These are phyloP conservation scores for Linum trigynum DNA, from an alignment of 345 rosid species.

Conservation along the genomic window DNA sequence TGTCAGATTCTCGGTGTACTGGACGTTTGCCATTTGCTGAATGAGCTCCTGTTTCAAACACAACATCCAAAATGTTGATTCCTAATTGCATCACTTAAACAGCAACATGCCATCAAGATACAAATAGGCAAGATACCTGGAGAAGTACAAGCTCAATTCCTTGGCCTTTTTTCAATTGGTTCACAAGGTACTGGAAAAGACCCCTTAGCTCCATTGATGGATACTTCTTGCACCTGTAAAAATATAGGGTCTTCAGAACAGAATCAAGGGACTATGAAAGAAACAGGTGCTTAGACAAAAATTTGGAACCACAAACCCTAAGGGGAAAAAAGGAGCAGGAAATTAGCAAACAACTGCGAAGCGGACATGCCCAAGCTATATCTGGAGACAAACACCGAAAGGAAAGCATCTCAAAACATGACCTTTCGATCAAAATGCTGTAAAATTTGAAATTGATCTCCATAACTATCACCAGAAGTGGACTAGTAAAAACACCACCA, in stretches of 20 bases:
- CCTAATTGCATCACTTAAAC: conserved; percentile 7
- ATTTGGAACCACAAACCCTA: neutral
- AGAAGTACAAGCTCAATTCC: conserved; percentile 97
- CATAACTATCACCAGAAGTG: neutral
- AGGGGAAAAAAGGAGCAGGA: neutral
- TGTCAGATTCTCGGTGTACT: conserved; percentile 91
- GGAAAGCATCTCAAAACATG: conserved; percentile 34
- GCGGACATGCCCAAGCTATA: conserved; percentile 14
- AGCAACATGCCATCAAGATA: conserved; percentile 9
- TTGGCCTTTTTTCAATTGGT: conserved; percentile 88
- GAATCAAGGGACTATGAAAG: neutral
- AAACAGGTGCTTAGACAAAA: neutral
- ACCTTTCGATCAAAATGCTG: conserved; percentile 14
- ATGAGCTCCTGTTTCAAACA: conserved; percentile 67
- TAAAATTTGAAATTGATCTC: conserved; percentile 1
- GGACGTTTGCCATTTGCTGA: conserved; percentile 99
- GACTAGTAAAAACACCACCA: conserved; percentile 6
- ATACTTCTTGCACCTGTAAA: conserved; percentile 85
- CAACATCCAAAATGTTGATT: conserved; percentile 18
- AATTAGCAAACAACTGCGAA: neutral
- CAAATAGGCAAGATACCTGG: conserved; percentile 42
- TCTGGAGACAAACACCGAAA: conserved; percentile 34
- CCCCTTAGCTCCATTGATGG: conserved; percentile 99
- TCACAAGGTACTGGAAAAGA: conserved; percentile 94
- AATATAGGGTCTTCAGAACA: neutral